Percentiles rank a stretch among this genome's conserved stretches.
Evolutionary conservation across 2,329 filamentous ascomycete species (phyloP).

Genomic region (Penicillium paneum): DNA sequence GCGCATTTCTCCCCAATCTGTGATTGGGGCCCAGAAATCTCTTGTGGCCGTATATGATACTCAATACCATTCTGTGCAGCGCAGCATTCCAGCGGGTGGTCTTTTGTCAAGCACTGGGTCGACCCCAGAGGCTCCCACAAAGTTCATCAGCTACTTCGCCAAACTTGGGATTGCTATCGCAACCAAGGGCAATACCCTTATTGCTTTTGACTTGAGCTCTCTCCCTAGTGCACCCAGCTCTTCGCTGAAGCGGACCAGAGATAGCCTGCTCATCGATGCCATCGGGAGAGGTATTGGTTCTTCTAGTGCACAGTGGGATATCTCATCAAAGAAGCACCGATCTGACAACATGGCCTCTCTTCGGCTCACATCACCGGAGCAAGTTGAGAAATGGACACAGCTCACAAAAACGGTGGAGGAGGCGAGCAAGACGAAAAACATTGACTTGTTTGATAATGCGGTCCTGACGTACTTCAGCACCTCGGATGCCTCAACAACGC

Average conservation of each 20-base stretch:
- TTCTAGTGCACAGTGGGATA: constrained; percentile 29
- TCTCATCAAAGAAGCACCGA: constrained; percentile 30
- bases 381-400: constrained; percentile 35
- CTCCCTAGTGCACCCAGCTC: constrained; percentile 27
- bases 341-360: constrained; percentile 30
- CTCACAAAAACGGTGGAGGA: constrained; percentile 31
- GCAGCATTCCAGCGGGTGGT: constrained; percentile 37
- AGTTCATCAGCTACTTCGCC: constrained; percentile 45
- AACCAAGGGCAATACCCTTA: constrained; percentile 40
- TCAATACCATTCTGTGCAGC: constrained; percentile 47
- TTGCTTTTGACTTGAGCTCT: constrained; percentile 44
- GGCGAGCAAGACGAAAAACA: constrained; percentile 28
- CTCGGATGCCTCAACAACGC: constrained; percentile 18
- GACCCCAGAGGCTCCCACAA: constrained; percentile 25
- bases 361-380: constrained; percentile 31
- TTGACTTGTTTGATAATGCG: constrained; percentile 34
- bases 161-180: constrained; percentile 45
- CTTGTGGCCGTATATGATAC: constrained; percentile 47
- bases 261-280: constrained; percentile 43
- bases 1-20: constrained; percentile 42
- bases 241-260: constrained; percentile 40
- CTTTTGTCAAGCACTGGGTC: constrained; percentile 26
- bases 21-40: constrained; percentile 42
- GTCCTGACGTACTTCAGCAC: constrained; percentile 31
- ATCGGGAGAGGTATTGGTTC: constrained; percentile 43